These are phyloP conservation scores for Dalbergia cochinchinensis DNA, from an alignment of 306 rosid species.

Conservation along the genomic window DNA sequence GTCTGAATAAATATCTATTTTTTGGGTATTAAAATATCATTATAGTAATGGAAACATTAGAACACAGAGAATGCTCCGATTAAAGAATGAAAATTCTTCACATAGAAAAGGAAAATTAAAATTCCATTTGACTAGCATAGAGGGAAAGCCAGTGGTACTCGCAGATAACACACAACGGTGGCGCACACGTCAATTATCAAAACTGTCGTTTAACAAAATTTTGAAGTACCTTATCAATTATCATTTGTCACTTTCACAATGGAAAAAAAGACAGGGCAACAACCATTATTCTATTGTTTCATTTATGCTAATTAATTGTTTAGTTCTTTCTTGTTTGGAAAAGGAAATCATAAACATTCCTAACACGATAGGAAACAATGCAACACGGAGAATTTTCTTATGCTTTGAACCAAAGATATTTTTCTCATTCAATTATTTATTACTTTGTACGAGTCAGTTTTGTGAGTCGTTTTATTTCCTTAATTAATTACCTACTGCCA, in stretches of 20 bases:
- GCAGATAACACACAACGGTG: slow-evolving; percentile 8
- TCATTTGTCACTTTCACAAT: slow-evolving; percentile 31
- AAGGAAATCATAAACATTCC: neutral
- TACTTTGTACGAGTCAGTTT: too few relatives aligned
- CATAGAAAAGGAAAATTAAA: neutral
- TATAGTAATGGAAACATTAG: neutral
- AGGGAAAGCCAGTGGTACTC: neutral
- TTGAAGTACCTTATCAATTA: slow-evolving; percentile 28
- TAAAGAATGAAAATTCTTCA: slow-evolving; percentile 22
- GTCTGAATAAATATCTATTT: too few relatives aligned
- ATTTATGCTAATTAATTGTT: neutral
- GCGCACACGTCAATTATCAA: neutral
- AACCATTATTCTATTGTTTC: slow-evolving; percentile 10
- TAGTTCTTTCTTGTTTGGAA: slow-evolving; percentile 8
- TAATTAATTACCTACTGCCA: too few relatives aligned
- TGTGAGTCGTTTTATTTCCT: too few relatives aligned
- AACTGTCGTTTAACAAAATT: slow-evolving; percentile 30
- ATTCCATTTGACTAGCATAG: slow-evolving; percentile 25
- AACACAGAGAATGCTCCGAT: neutral
- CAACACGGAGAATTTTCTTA: neutral
- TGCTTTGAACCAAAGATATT: too few relatives aligned
- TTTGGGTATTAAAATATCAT: too few relatives aligned
- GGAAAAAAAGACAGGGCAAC: neutral
- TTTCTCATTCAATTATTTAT: too few relatives aligned
- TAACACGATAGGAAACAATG: slow-evolving; percentile 3